Conservation (phyloP, 2,329 filamentous ascomycete genomes). For the Xylariaceae sp. region DNA sequence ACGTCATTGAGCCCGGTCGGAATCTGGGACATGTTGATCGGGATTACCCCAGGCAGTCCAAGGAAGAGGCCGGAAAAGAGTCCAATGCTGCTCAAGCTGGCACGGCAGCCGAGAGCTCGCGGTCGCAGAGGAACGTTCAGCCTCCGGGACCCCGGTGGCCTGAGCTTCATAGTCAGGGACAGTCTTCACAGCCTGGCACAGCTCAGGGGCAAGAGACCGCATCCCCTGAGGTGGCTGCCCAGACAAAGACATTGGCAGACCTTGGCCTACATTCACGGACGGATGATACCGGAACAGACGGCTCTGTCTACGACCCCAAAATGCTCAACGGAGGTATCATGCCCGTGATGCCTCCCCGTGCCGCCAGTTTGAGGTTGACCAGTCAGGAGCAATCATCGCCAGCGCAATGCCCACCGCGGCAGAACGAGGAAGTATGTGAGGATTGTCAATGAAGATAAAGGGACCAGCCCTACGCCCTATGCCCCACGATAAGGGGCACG, state of each 20-base stretch:
- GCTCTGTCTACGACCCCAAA: conserved; percentile 3
- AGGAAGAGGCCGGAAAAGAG: conserved; percentile 6
- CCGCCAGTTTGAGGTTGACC: background rate
- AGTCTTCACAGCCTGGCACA: background rate
- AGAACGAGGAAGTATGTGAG: conserved; percentile 30
- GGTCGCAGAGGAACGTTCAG: background rate
- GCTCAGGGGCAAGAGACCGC: background rate
- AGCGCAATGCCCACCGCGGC: background rate
- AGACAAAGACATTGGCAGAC: background rate
- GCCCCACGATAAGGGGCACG: background rate
- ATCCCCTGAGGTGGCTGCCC: background rate
- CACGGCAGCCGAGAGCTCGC: background rate
- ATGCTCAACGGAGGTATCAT: conserved; percentile 11
- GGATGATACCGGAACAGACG: background rate
- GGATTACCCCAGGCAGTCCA: conserved; percentile 30
- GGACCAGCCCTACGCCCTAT: background rate
- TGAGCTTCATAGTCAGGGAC: background rate
- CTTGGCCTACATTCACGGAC: background rate
- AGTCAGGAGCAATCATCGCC: conserved; percentile 1
- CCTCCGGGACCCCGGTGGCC: conserved; percentile 7
- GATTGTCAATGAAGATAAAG: conserved; percentile 32
- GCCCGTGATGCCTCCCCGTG: conserved; percentile 4
- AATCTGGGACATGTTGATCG: conserved; percentile 79
- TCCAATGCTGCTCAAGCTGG: background rate
- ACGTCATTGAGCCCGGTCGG: conserved; percentile 71